Conservation (phyloP, 179 eudicot genomes). For the Beta corolliflora region DNA sequence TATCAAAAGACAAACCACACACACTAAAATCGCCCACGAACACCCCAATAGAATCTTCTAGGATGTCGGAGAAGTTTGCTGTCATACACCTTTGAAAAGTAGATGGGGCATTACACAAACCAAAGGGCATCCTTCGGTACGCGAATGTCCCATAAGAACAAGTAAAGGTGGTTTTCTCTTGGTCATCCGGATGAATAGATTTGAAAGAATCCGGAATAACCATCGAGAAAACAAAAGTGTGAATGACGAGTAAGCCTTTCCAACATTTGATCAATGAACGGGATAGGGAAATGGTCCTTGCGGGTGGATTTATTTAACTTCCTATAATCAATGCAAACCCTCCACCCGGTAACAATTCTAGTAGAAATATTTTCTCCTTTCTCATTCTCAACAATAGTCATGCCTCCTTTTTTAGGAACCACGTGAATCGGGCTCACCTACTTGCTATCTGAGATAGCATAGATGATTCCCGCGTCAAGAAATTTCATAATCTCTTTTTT, state of each 20-base stretch:
- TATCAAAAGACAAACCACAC: background rate
- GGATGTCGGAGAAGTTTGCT: background rate
- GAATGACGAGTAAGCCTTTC: background rate
- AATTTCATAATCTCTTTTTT: background rate
- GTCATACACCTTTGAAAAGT: background rate
- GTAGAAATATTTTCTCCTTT: no score
- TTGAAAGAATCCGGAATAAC: background rate
- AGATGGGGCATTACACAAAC: background rate
- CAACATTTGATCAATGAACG: background rate
- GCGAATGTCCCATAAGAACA: background rate
- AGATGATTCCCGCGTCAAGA: background rate
- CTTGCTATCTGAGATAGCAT: background rate
- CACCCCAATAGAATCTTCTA: background rate
- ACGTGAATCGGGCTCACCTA: no score
- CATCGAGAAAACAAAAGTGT: background rate
- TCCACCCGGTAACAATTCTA: no score
- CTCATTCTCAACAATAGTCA: no score
- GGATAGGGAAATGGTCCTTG: background rate
- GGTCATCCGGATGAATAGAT: background rate
- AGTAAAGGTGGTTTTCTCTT: background rate
- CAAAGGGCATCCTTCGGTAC: background rate
- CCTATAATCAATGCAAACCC: background rate
- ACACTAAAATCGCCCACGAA: background rate
- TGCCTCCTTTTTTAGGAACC: no score
- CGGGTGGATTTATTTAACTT: background rate